A percentile compares a stretch with the other conserved stretches of the same genome.
Evolutionary conservation across 495 filamentous ascomycete species (phyloP).

Genomic region (Hyaloscypha hepaticicola): DNA sequence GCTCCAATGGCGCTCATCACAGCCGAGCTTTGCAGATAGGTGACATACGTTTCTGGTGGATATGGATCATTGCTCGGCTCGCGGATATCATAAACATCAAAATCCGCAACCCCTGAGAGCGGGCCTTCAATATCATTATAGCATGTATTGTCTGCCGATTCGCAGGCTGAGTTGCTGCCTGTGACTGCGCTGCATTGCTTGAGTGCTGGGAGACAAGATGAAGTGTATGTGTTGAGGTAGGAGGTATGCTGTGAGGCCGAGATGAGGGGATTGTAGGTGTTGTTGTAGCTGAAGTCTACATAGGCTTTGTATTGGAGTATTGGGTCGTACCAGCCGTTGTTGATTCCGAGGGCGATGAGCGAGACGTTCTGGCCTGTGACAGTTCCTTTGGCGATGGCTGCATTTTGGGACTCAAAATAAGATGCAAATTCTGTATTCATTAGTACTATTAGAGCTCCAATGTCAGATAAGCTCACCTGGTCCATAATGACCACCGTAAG

Average conservation of each 20-base stretch:
- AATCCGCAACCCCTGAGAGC: slow-evolving; percentile 36
- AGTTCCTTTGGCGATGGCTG: slow-evolving; percentile 39
- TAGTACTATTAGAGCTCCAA: not conserved
- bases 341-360: slow-evolving; percentile 55
- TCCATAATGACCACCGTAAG: slow-evolving; percentile 57
- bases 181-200: slow-evolving; percentile 37
- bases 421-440: slow-evolving; percentile 41
- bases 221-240: slow-evolving; percentile 41
- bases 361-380: slow-evolving; percentile 47
- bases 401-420: slow-evolving; percentile 54
- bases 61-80: slow-evolving; percentile 43
- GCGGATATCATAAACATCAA: slow-evolving; percentile 54
- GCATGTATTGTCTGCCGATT: slow-evolving; percentile 44
- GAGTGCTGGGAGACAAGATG: slow-evolving; percentile 42
- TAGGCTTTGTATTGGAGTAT: slow-evolving; percentile 50
- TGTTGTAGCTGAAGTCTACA: slow-evolving; percentile 52
- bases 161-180: slow-evolving; percentile 41
- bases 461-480: slow-evolving; percentile 31
- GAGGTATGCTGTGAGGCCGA: slow-evolving; percentile 39
- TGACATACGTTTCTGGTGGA: slow-evolving; percentile 48
- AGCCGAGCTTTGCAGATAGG: slow-evolving; percentile 40
- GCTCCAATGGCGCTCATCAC: slow-evolving; percentile 54
- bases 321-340: slow-evolving; percentile 57
- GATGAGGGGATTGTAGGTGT: slow-evolving; percentile 52
- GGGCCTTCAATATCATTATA: slow-evolving; percentile 44